These are phyloP conservation scores for Onygenales sp. DNA, from an alignment of 2,329 filamentous ascomycete species.

Conservation along the genomic window DNA sequence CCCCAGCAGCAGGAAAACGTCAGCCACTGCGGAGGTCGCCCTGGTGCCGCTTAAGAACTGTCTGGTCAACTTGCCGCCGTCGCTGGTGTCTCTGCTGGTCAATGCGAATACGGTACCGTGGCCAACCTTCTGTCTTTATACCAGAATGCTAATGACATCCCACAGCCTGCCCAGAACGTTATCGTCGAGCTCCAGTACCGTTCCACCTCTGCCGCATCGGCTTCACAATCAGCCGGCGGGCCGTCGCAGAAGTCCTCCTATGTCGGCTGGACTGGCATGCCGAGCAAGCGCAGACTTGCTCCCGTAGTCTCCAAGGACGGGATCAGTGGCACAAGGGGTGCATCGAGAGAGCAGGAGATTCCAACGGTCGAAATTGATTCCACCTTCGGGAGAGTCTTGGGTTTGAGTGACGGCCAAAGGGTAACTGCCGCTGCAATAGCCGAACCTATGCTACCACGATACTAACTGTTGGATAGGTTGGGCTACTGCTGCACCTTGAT, in stretches of 20 bases:
- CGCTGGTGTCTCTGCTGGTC: slow-evolving; percentile 72
- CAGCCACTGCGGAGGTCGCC: slow-evolving; percentile 71
- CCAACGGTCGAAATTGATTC: slow-evolving; percentile 78
- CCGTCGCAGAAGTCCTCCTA: slow-evolving; percentile 62
- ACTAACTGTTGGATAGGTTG: slow-evolving; percentile 37
- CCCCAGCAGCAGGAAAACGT: slow-evolving; percentile 34
- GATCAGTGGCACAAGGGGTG: slow-evolving; percentile 49
- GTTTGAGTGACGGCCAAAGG: slow-evolving; percentile 72
- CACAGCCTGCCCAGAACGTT: slow-evolving; percentile 84
- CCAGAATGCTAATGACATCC: neutral
- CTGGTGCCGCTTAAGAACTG: slow-evolving; percentile 87
- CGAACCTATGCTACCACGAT: slow-evolving; percentile 1
- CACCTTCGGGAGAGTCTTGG: slow-evolving; percentile 67
- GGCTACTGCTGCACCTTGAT: slow-evolving; percentile 68
- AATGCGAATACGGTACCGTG: slow-evolving; percentile 76
- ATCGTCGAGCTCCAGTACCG: slow-evolving; percentile 82
- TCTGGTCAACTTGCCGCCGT: slow-evolving; percentile 81
- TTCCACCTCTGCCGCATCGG: slow-evolving; percentile 42
- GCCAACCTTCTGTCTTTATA: neutral
- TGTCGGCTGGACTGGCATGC: slow-evolving; percentile 96
- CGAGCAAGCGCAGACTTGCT: slow-evolving; percentile 73
- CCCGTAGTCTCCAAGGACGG: slow-evolving; percentile 67
- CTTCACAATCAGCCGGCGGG: slow-evolving; percentile 36
- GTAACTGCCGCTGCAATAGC: slow-evolving; percentile 35
- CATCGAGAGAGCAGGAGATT: slow-evolving; percentile 64